phyloP scores from a whole-genome alignment of 805 yeast species.

The Metschnikowia bowlesiae region DNA sequence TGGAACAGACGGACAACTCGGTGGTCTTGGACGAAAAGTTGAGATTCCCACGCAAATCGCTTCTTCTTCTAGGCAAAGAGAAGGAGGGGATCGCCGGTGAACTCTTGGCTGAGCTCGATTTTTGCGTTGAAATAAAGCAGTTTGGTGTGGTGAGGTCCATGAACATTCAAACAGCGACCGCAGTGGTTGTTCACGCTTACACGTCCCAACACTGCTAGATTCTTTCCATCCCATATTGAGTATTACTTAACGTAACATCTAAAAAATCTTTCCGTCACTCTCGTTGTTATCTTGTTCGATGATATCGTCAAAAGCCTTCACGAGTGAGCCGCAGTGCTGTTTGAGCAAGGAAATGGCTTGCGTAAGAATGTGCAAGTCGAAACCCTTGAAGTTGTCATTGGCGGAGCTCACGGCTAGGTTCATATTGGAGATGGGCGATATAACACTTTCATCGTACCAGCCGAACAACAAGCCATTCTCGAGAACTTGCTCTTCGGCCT shows the following conservation, averaged over 20 bases:
- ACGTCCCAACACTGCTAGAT: constrained; percentile 58
- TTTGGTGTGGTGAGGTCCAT: constrained; percentile 89
- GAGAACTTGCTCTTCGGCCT: constrained; percentile 82
- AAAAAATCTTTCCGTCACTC: constrained; percentile 14
- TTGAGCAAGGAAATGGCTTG: constrained; percentile 57
- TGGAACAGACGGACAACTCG: constrained; percentile 92
- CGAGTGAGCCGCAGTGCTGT: constrained; percentile 59
- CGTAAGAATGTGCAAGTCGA: constrained; percentile 43
- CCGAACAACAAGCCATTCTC: constrained; percentile 78
- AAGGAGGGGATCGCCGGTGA: constrained; percentile 90
- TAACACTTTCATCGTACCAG: constrained; percentile 62
- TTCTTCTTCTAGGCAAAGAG: constrained; percentile 79
- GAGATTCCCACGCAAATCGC: constrained; percentile 72
- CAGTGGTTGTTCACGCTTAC: constrained; percentile 89
- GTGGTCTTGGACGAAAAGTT: constrained; percentile 59
- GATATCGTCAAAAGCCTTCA: constrained; percentile 50
- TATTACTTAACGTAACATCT: background rate
- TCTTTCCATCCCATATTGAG: background rate
- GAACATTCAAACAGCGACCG: constrained; percentile 97
- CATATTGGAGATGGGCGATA: constrained; percentile 70
- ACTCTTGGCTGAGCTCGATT: constrained; percentile 72
- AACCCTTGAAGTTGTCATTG: constrained; percentile 50
- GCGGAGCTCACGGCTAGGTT: constrained; percentile 51
- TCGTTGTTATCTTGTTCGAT: constrained; percentile 38
- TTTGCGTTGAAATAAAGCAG: constrained; percentile 88